These are phyloP conservation scores for Cutaneotrichosporon cavernicola DNA, from an alignment of 1,284 basidiomycete species.

Conservation along the genomic window DNA sequence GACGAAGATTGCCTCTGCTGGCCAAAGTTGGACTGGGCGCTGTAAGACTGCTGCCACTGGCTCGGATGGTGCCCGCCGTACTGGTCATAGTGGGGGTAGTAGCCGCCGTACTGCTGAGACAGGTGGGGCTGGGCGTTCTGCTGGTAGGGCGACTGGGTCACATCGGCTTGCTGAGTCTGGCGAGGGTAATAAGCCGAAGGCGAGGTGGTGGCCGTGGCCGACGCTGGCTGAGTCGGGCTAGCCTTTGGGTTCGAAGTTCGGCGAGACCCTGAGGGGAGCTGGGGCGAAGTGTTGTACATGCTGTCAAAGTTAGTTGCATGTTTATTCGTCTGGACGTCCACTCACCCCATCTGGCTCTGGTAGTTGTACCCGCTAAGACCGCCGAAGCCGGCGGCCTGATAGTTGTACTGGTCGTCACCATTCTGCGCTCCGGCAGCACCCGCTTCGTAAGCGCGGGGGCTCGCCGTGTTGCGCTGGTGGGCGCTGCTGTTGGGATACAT, in stretches of 20 bases:
- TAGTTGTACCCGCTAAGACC: slow-evolving; percentile 29
- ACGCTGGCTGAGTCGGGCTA: slow-evolving; percentile 25
- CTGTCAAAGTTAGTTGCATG: not conserved
- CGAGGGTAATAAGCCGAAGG: slow-evolving; percentile 36
- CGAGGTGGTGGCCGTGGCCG: slow-evolving; percentile 30
- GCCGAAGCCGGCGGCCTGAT: slow-evolving; percentile 26
- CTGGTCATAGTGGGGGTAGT: slow-evolving; percentile 25
- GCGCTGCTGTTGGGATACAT: slow-evolving; percentile 32
- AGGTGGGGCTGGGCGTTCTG: slow-evolving; percentile 17
- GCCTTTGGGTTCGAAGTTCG: slow-evolving; percentile 35
- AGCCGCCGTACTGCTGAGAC: slow-evolving; percentile 21
- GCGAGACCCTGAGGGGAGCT: slow-evolving; percentile 31
- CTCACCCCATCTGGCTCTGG: slow-evolving; percentile 32
- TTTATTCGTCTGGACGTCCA: slow-evolving; percentile 6
- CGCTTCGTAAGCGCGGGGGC: slow-evolving; percentile 34
- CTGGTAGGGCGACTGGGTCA: slow-evolving; percentile 26
- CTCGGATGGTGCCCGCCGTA: slow-evolving; percentile 17
- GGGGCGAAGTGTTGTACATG: slow-evolving; percentile 34
- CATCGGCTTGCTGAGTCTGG: slow-evolving; percentile 16
- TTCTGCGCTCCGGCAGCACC: slow-evolving; percentile 24
- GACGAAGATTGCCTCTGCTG: slow-evolving; percentile 22
- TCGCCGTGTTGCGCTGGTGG: slow-evolving; percentile 37
- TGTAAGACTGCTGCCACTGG: slow-evolving; percentile 26
- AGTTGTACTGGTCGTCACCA: slow-evolving; percentile 31
- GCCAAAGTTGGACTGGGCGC: slow-evolving; percentile 12